phyloP scores from a whole-genome alignment of 495 filamentous ascomycete genomes.

The Talaromyces proteolyticus region DNA sequence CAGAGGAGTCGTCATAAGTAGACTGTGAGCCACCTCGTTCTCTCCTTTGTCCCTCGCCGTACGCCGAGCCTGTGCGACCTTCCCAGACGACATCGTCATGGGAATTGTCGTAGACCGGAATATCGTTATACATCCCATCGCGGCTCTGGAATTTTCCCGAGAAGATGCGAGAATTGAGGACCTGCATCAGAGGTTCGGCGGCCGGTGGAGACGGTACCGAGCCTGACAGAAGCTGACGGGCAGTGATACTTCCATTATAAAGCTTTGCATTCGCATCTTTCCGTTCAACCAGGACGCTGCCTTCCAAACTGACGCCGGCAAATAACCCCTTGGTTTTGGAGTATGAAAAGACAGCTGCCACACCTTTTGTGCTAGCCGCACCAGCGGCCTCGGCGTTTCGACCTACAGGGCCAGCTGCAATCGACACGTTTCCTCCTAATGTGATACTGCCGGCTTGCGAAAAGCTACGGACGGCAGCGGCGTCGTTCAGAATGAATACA shows the following conservation, averaged over 20 bases:
- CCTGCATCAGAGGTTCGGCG: slow-evolving; percentile 74
- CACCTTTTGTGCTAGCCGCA: slow-evolving; percentile 82
- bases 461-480: slow-evolving; percentile 86
- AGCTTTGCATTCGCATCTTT: slow-evolving; percentile 96
- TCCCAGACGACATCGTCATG: slow-evolving; percentile 95
- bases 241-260: slow-evolving; percentile 76
- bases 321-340: slow-evolving; percentile 97
- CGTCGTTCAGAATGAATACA: slow-evolving; percentile 97
- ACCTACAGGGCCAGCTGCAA: slow-evolving; percentile 89
- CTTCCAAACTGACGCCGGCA: slow-evolving; percentile 91
- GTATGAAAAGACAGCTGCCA: slow-evolving; percentile 92
- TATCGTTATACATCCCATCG: slow-evolving; percentile 88
- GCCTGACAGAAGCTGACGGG: slow-evolving; percentile 75
- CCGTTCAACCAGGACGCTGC: slow-evolving; percentile 83
- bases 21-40: slow-evolving; percentile 47
- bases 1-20: slow-evolving; percentile 41
- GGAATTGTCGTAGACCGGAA: slow-evolving; percentile 81
- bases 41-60: slow-evolving; percentile 64
- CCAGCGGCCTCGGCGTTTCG: slow-evolving; percentile 95
- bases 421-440: slow-evolving; percentile 91
- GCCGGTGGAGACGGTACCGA: slow-evolving; percentile 70
- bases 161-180: slow-evolving; percentile 82
- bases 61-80: slow-evolving; percentile 66
- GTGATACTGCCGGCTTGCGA: slow-evolving; percentile 87
- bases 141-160: slow-evolving; percentile 49